Conservation (phyloP, 1,284 basidiomycete genomes). For the Apiotrichum mycotoxinovorans region DNA sequence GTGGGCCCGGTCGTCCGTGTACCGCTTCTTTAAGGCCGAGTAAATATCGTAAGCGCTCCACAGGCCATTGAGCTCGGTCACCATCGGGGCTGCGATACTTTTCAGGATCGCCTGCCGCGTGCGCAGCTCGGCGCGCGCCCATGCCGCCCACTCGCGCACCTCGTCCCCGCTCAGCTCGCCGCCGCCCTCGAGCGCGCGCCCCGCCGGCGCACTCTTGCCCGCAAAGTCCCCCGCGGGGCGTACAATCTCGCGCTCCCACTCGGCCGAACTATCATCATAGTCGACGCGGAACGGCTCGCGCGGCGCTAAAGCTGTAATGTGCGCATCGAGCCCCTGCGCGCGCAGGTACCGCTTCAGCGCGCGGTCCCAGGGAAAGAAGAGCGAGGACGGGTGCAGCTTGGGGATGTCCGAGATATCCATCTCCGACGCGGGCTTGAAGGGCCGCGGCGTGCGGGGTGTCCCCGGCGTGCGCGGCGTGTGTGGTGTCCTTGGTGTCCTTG, state of each 20-base stretch:
- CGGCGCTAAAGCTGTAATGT: neutral
- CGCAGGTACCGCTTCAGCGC: neutral
- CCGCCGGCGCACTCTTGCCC: neutral
- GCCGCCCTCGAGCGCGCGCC: neutral
- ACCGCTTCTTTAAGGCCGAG: neutral
- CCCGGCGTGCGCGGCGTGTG: neutral
- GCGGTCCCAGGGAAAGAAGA: slow-evolving; percentile 6
- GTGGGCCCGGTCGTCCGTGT: slow-evolving; percentile 5
- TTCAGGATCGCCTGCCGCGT: slow-evolving; percentile 2
- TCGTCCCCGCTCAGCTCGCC: slow-evolving; percentile 1
- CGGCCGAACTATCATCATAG: neutral
- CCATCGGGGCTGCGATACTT: neutral
- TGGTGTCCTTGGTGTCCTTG: neutral
- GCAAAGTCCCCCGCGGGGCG: slow-evolving; percentile 3
- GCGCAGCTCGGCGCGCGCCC: slow-evolving; percentile 5
- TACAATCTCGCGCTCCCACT: slow-evolving; percentile 1
- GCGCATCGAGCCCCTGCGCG: neutral
- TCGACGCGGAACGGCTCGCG: slow-evolving; percentile 2
- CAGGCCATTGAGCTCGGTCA: neutral
- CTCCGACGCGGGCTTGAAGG: neutral
- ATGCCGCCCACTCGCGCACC: neutral
- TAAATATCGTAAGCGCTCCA: slow-evolving; percentile 1
- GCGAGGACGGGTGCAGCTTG: neutral
- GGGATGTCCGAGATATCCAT: slow-evolving; percentile 6
- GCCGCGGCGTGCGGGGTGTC: neutral